Conservation (phyloP, 2,329 filamentous ascomycete species). For the Fusarium xyrophilum region DNA sequence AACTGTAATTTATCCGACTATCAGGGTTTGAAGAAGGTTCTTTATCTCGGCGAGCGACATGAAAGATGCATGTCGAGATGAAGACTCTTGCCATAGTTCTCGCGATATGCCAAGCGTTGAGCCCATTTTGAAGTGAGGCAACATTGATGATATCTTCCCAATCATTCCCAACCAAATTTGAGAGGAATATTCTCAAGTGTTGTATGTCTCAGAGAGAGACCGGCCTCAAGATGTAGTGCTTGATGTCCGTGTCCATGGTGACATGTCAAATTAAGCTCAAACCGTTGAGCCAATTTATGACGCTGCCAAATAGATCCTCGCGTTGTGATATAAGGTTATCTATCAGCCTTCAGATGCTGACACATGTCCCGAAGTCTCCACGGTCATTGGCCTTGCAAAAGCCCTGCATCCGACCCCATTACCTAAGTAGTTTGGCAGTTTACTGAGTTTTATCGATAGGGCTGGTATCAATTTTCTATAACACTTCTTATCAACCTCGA, state of each 20-base stretch:
- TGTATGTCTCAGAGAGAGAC: too few species aligned
- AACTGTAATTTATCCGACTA: rapidly evolving
- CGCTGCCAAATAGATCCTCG: rapidly evolving
- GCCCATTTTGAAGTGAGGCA: rapidly evolving
- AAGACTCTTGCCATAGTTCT: too few species aligned
- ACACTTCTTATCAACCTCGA: too few species aligned
- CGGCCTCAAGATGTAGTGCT: rapidly evolving
- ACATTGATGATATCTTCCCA: rapidly evolving
- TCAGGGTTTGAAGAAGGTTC: not conserved
- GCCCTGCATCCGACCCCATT: rapidly evolving
- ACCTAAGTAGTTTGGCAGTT: too few species aligned
- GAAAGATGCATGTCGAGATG: not conserved
- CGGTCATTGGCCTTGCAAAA: not conserved
- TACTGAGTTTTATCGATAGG: not conserved
- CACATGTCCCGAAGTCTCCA: not conserved
- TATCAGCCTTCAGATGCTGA: rapidly evolving
- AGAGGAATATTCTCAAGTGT: too few species aligned
- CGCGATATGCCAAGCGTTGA: rapidly evolving
- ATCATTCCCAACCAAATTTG: too few species aligned
- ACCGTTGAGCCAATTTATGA: too few species aligned
- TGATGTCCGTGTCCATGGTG: rapidly evolving
- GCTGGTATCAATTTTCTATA: rapidly evolving
- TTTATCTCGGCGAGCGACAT: rapidly evolving
- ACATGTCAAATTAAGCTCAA: rapidly evolving
- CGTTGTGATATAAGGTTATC: rapidly evolving